A percentile compares a stretch with the other conserved stretches of the same genome.
Evolutionary conservation across 805 yeast species (phyloP).

Genomic region (Pichia scutulata): DNA sequence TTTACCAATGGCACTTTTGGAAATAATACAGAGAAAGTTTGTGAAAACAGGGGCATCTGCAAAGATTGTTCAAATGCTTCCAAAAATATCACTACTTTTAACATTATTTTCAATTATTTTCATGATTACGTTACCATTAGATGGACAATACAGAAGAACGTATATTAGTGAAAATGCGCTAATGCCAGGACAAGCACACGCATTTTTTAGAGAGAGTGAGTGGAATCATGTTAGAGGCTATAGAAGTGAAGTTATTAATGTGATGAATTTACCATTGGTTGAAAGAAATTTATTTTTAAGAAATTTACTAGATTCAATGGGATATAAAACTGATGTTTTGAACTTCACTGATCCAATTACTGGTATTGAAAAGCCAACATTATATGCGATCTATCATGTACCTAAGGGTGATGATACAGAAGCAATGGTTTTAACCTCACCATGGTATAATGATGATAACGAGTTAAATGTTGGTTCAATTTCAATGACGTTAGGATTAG

Average conservation of each 20-base stretch:
- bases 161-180: constrained; percentile 94
- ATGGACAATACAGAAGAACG: constrained; percentile 75
- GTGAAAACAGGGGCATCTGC: constrained; percentile 41
- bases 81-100: constrained; percentile 35
- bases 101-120: constrained; percentile 43
- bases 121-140: constrained; percentile 63
- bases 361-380: constrained; percentile 17
- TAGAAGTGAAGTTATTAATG: constrained; percentile 48
- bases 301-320: constrained; percentile 62
- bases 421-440: constrained; percentile 83
- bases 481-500: constrained; percentile 61
- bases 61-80: constrained; percentile 35
- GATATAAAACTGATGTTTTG: constrained; percentile 54
- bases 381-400: constrained; percentile 82
- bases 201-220: constrained; percentile 87
- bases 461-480: constrained; percentile 73
- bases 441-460: constrained; percentile 69
- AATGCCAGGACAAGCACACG: constrained; percentile 92
- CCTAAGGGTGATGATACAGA: constrained; percentile 96
- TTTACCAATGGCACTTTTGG: constrained; percentile 38
- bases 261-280: constrained; percentile 24
- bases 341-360: constrained; percentile 14
- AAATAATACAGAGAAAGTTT: constrained; percentile 35
- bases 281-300: constrained; percentile 41
- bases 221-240: constrained; percentile 90